Conservation (phyloP, 2,329 filamentous ascomycete genomes). For the Epichloe sibirici region DNA sequence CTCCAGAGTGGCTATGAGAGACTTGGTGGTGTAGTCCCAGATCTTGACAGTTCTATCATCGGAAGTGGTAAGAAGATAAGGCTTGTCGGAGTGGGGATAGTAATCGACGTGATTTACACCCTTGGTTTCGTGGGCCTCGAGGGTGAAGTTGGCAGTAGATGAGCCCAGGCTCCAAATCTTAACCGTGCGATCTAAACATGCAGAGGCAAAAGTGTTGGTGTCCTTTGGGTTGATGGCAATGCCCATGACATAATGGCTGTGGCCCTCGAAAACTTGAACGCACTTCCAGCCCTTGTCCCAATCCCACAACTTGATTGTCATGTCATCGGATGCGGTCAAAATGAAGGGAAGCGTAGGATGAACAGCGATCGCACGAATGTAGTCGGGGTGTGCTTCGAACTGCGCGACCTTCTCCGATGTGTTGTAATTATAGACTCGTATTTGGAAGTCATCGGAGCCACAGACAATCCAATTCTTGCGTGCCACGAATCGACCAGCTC, state of each 20-base stretch:
- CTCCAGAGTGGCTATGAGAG: conserved; percentile 88
- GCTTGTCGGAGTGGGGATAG: conserved; percentile 61
- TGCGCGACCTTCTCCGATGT: conserved; percentile 96
- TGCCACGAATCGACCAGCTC: conserved; percentile 90
- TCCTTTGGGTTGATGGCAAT: conserved; percentile 96
- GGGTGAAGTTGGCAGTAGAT: conserved; percentile 86
- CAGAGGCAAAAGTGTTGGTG: conserved; percentile 82
- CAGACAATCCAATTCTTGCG: conserved; percentile 99
- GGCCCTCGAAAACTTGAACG: conserved; percentile 91
- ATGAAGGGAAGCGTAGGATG: conserved; percentile 94
- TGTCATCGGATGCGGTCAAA: conserved; percentile 91
- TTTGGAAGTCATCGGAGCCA: conserved; percentile 82
- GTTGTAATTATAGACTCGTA: conserved; percentile 96
- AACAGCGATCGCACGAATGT: conserved; percentile 91
- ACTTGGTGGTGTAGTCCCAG: conserved; percentile 99
- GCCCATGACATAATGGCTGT: conserved; percentile 94
- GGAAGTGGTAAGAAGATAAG: conserved; percentile 88
- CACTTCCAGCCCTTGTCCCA: conserved; percentile 99
- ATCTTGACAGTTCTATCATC: conserved; percentile 96
- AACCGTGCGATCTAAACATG: conserved; percentile 90
- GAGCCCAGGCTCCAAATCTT: conserved; percentile 97
- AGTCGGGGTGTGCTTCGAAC: conserved; percentile 96
- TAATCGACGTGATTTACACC: conserved; percentile 97
- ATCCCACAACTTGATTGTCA: conserved; percentile 98
- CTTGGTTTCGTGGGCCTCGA: conserved; percentile 94